phyloP scores from a whole-genome alignment of 1,284 basidiomycete genomes.

The Austroboletus niveus region DNA sequence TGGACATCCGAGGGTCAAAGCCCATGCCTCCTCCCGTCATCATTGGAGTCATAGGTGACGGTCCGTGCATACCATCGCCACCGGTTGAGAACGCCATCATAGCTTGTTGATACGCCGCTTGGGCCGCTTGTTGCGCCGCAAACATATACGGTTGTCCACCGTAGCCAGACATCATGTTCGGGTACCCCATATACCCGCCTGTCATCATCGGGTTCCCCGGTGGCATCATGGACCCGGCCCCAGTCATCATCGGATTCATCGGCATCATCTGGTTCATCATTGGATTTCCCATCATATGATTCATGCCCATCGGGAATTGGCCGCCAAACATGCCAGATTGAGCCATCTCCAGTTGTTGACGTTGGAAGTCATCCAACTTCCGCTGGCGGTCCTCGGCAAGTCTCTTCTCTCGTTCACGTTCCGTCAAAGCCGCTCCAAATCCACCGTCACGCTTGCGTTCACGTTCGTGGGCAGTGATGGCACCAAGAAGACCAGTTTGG shows the following conservation, averaged over 20 bases:
- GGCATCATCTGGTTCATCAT: slow-evolving; percentile 47
- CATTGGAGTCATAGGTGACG: slow-evolving; percentile 47
- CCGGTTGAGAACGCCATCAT: slow-evolving; percentile 86
- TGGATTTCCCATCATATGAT: slow-evolving; percentile 44
- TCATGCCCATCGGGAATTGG: slow-evolving; percentile 42
- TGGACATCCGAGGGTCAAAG: slow-evolving; percentile 50
- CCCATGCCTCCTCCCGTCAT: slow-evolving; percentile 51
- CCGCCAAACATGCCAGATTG: slow-evolving; percentile 68
- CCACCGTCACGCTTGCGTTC: slow-evolving; percentile 94
- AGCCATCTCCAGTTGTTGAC: slow-evolving; percentile 86
- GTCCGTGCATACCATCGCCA: slow-evolving; percentile 47
- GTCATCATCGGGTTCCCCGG: slow-evolving; percentile 52
- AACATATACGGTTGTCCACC: slow-evolving; percentile 82
- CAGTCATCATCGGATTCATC: slow-evolving; percentile 59
- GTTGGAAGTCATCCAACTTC: slow-evolving; percentile 87
- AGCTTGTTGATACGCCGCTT: slow-evolving; percentile 87
- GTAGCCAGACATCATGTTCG: slow-evolving; percentile 64
- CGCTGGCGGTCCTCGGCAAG: slow-evolving; percentile 89
- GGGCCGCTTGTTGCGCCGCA: slow-evolving; percentile 84
- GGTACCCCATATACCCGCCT: slow-evolving; percentile 46
- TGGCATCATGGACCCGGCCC: slow-evolving; percentile 21
- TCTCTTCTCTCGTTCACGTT: slow-evolving; percentile 90
- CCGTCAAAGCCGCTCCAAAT: slow-evolving; percentile 90
- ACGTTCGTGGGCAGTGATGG: slow-evolving; percentile 92
- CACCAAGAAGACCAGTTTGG: slow-evolving; percentile 92